Evolutionary conservation across 495 filamentous ascomycete genomes (phyloP), one percentile per base, ranked within the genome.

Genomic region (Xylaria nigripes): DNA sequence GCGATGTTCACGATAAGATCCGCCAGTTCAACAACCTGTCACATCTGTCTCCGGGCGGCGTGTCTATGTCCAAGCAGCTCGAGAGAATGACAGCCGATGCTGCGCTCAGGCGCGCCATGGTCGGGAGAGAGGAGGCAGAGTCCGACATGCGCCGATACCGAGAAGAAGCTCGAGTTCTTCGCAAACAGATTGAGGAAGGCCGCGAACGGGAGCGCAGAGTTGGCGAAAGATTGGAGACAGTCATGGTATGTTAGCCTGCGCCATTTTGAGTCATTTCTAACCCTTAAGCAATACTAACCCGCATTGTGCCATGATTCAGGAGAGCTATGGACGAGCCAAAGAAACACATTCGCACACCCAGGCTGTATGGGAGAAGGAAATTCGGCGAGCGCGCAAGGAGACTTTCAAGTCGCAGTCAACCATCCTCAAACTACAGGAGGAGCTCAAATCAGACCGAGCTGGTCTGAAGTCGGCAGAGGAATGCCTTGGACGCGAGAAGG

Each of bases 111-210:
- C 74, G 87, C 51, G 88, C 89, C 27, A 85, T 92, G 67, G 72
- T 93, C 38, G 90, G 87, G 25, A 80, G 90, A 34, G 89, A 94
- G 68, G 87, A 92, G 70, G 87, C 87, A 18, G 89, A 89, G 73
- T 61, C 72, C 61, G 71, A 90, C 69, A 76, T 82, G 74, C 71
- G 78, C 68, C 69, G 78, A 24, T 76, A 81, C 58, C 73, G 76
- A 42, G 84, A 86, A 8, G 85, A 86, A 55, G 65, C 70, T 0
- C 63, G 74, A 25, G 51, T 54, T 13, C 60, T 86, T 54, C 74
- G 75, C 48, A 75, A 70, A 51, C 75, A 81, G 42, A 64, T 87
- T 12, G 82, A 85, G 12, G 90, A 93, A 48, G 81, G 86, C 12
- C 81, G 82, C 59, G 81, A 84, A 18, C 72, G 84, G 46, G 86